Evolutionary conservation across 257 asterid species (phyloP).

Genomic region (Cruciata laevipes): DNA sequence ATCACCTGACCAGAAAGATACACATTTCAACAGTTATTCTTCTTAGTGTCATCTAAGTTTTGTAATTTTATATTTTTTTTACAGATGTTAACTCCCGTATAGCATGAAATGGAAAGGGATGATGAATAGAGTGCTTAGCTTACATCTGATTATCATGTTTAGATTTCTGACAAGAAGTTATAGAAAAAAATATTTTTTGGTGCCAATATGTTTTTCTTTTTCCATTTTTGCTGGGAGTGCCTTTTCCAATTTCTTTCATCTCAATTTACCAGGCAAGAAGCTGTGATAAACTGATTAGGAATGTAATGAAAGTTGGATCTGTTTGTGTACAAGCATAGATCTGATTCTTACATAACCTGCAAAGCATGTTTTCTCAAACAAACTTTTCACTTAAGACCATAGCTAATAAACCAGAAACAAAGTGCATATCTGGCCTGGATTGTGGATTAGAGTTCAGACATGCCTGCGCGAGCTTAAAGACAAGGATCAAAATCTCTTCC

Average conservation of each 20-base stretch:
- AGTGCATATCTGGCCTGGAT: constrained; percentile 34
- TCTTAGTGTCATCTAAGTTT: constrained; percentile 37
- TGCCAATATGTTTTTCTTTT: background rate
- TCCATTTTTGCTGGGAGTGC: background rate
- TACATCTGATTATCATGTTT: constrained; percentile 17
- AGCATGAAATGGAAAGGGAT: constrained; percentile 18
- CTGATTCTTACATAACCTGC: background rate
- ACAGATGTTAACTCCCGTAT: constrained; percentile 19
- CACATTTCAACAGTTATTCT: constrained; percentile 19
- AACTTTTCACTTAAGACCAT: background rate
- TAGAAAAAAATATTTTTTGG: constrained; percentile 19
- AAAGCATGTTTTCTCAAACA: background rate
- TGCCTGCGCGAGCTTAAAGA: constrained; percentile 21
- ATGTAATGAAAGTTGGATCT: background rate
- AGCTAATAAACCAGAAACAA: constrained; percentile 18
- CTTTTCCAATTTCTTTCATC: background rate
- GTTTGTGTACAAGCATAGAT: background rate
- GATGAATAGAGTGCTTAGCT: constrained; percentile 25
- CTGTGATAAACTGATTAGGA: background rate
- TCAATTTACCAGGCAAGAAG: background rate
- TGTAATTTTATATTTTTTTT: constrained; percentile 32
- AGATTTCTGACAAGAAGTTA: constrained; percentile 33
- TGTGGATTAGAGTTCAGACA: constrained; percentile 25
- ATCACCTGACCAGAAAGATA: constrained; percentile 36
- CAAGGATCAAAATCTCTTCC: constrained; percentile 12